These are phyloP conservation scores for Cercospora sp. DNA, from an alignment of 2,329 filamentous ascomycete genomes.

Conservation along the genomic window DNA sequence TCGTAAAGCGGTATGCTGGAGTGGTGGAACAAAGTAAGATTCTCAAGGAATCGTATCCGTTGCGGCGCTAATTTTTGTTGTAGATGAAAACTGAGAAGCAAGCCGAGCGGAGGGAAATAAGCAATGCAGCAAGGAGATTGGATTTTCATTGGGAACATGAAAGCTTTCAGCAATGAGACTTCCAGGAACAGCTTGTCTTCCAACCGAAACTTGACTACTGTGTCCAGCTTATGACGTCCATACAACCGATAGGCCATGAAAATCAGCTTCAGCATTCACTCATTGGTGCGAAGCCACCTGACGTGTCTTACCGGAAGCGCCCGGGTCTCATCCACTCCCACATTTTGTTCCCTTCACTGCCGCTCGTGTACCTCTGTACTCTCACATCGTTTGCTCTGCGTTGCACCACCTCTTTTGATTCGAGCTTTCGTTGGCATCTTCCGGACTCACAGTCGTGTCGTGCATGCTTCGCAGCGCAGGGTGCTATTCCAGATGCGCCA, in stretches of 20 bases:
- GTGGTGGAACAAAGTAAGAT: background rate
- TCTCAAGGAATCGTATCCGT: too few relatives aligned
- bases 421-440: background rate
- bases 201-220: background rate
- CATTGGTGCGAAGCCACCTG: background rate
- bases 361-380: background rate
- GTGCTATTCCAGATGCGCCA: background rate
- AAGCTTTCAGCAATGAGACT: rapidly evolving
- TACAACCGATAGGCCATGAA: too few relatives aligned
- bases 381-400: too few relatives aligned
- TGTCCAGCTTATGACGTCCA: background rate
- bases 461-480: background rate
- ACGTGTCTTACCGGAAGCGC: background rate
- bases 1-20: background rate
- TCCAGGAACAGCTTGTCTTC: background rate
- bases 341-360: background rate
- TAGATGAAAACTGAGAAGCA: too few relatives aligned
- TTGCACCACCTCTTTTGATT: too few relatives aligned
- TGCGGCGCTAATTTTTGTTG: background rate
- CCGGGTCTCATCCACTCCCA: background rate
- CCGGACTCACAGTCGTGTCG: background rate
- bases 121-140: too few relatives aligned
- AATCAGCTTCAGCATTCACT: background rate
- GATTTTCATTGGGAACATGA: too few relatives aligned
- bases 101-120: too few relatives aligned